phyloP scores from a whole-genome alignment of 192 early-diverging fungal genomes.

The Rhizoclosmatium globosum region DNA sequence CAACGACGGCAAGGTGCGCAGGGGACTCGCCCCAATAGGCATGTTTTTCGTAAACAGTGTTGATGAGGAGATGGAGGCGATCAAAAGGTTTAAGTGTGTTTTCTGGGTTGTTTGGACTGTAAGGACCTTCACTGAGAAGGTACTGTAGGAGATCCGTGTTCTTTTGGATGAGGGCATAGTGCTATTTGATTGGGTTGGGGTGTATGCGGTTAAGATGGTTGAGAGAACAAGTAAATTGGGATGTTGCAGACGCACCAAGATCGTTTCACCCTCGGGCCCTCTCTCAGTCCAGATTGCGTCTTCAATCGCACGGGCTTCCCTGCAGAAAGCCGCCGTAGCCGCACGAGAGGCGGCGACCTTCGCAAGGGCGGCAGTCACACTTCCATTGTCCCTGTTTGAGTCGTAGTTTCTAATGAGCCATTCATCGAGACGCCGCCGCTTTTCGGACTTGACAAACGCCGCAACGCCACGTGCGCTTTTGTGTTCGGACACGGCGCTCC shows the following conservation, averaged over 20 bases:
- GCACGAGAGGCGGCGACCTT: too few relatives aligned
- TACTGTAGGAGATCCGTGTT: conserved; percentile 12
- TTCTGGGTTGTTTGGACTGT: neutral
- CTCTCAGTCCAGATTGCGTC: conserved; percentile 25
- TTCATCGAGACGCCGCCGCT: too few relatives aligned
- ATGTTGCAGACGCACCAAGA: neutral
- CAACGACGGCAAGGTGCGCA: conserved; percentile 26
- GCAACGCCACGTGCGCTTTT: too few relatives aligned
- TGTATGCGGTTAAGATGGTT: too few relatives aligned
- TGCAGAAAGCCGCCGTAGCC: neutral
- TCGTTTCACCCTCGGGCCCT: conserved; percentile 33
- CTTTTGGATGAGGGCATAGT: conserved; percentile 27
- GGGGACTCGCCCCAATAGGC: conserved; percentile 39
- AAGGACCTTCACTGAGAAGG: neutral
- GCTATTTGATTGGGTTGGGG: neutral
- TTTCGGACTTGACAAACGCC: too few relatives aligned
- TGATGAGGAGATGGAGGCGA: conserved; percentile 20
- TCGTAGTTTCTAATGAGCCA: too few relatives aligned
- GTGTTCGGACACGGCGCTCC: neutral
- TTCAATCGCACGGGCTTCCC: conserved; percentile 5
- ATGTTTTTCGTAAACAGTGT: conserved; percentile 30
- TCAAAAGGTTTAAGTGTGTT: neutral
- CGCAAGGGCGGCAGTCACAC: too few relatives aligned
- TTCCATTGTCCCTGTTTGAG: too few relatives aligned
- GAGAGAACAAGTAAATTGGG: neutral